phyloP scores from a whole-genome alignment of 805 yeast genomes.

The Teunomyces aglyptinius region DNA sequence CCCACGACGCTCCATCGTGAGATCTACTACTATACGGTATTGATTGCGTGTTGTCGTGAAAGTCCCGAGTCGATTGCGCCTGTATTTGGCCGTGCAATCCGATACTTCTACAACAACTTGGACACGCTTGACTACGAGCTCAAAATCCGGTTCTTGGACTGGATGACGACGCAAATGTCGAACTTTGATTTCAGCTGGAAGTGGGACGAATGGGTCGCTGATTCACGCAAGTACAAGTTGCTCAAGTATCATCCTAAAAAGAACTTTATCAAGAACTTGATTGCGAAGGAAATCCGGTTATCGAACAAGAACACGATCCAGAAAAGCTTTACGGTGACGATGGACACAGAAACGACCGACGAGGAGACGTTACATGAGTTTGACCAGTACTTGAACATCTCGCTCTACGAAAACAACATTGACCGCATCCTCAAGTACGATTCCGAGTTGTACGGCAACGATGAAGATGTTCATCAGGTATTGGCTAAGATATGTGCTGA shows the following conservation, averaged over 20 bases:
- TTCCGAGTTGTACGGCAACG: conserved; percentile 31
- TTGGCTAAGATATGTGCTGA: conserved; percentile 24
- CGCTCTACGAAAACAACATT: conserved; percentile 25
- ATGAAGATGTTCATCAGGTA: conserved; percentile 23
- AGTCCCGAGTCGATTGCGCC: conserved; percentile 79
- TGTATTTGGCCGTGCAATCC: conserved; percentile 87
- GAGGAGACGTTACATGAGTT: conserved; percentile 38
- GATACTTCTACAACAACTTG: conserved; percentile 72
- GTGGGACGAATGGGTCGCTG: conserved; percentile 90
- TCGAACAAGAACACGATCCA: conserved; percentile 72
- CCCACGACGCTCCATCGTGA: conserved; percentile 65
- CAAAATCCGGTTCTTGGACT: conserved; percentile 69
- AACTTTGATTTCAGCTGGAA: conserved; percentile 96
- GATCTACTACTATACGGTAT: conserved; percentile 79
- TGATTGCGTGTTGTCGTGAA: conserved; percentile 84
- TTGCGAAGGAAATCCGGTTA: conserved; percentile 79
- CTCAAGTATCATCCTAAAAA: conserved; percentile 67
- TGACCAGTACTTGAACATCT: conserved; percentile 36
- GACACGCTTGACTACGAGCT: conserved; percentile 73
- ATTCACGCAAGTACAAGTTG: conserved; percentile 44
- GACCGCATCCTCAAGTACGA: conserved; percentile 35
- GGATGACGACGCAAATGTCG: conserved; percentile 92
- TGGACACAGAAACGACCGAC: conserved; percentile 24
- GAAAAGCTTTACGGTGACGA: conserved; percentile 52
- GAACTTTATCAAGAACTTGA: conserved; percentile 71